Base-by-base conservation (phyloP, 306 rosid genomes). In the Lathyrus aphaca region DNA sequence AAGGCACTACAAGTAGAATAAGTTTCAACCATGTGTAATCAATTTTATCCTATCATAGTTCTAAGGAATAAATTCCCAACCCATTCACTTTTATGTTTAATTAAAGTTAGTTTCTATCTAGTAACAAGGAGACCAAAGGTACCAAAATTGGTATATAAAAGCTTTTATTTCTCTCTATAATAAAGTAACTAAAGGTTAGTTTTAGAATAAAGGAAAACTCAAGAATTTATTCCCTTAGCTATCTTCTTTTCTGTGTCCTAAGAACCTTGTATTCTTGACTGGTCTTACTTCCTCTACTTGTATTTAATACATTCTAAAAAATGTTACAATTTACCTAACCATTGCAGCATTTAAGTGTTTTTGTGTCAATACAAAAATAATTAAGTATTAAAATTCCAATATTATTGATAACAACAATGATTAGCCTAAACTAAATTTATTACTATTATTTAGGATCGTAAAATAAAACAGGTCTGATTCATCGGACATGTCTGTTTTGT, bases 111-210 rank as follows among this genome's bases (percentile, higher is more conserved):
- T 64, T 66, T 73, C 76, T 57, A 74, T 61, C 68, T 68, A 75
- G 78, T 59, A 68, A 76, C 82, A 78, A 79, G 81, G 75, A 84
- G 88, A 84, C 91, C 89, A 84, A 79, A 70, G 84, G 86, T 72
- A 79, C 84, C 86, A 74, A 77, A 5, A 75, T 82, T 71, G 37
- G 74, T 44, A 64, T 45, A 58, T 39, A 66, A 82, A 80, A 88
- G 82, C 72, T 74, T 71, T 58, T 71, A 65, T 60, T 48, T 67
- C 81, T 75, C 75, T 61, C 39, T 9, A 5, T 43, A 64, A 74
- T 78, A 86, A 87, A 85, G 91, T 50, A 80, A 44, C 72, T 27
- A 79, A 75, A 78, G 83, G 80, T 27, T 5, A 85, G 83, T 82
- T 60, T 66, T 77, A 89, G 93, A 87, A 87, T 87, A 87, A 87